A percentile compares a stretch with the other conserved stretches of the same genome.
phyloP scores from a whole-genome alignment of 2,329 filamentous ascomycete species.

The Ophiocordyceps unilateralis region DNA sequence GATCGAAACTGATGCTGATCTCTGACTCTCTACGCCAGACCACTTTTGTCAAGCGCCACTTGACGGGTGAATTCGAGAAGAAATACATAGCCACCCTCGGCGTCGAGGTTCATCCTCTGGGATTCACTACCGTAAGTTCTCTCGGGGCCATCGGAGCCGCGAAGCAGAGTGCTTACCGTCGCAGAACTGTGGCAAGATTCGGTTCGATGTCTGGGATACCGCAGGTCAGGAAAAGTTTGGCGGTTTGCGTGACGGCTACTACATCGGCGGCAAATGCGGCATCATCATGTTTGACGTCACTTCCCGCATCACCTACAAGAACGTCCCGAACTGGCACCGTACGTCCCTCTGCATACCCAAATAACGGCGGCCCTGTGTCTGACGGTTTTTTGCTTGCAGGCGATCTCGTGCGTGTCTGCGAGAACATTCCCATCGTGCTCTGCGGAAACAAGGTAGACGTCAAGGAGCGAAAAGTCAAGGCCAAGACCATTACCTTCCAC shows the following conservation, averaged over 20 bases:
- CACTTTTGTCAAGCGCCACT: conserved; percentile 99
- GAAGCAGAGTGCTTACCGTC: conserved; percentile 2
- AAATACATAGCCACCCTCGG: conserved; percentile 99
- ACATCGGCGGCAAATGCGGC: conserved; percentile 99
- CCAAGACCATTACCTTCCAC: conserved; percentile 99
- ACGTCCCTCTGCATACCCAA: conserved; percentile 25
- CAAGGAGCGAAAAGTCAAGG: conserved; percentile 99
- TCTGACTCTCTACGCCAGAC: conserved; percentile 40
- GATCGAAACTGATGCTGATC: conserved; percentile 2
- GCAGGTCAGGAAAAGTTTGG: conserved; percentile 99
- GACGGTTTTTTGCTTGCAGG: conserved; percentile 29
- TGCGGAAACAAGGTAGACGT: conserved; percentile 99
- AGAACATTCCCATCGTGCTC: conserved; percentile 97
- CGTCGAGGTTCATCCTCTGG: conserved; percentile 97
- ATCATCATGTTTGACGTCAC: conserved; percentile 99
- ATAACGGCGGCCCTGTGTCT: neutral
- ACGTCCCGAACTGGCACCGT: conserved; percentile 99
- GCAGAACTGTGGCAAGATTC: conserved; percentile 82
- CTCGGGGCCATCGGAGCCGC: conserved; percentile 6
- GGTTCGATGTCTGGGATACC: conserved; percentile 99
- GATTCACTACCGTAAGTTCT: conserved; percentile 81
- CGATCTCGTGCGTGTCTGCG: conserved; percentile 96
- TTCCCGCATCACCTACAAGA: conserved; percentile 99
- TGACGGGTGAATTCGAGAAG: conserved; percentile 99
- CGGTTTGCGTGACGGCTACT: conserved; percentile 98